These are phyloP conservation scores for Ceriops tagal DNA, from an alignment of 345 rosid genomes.

Conservation along the genomic window DNA sequence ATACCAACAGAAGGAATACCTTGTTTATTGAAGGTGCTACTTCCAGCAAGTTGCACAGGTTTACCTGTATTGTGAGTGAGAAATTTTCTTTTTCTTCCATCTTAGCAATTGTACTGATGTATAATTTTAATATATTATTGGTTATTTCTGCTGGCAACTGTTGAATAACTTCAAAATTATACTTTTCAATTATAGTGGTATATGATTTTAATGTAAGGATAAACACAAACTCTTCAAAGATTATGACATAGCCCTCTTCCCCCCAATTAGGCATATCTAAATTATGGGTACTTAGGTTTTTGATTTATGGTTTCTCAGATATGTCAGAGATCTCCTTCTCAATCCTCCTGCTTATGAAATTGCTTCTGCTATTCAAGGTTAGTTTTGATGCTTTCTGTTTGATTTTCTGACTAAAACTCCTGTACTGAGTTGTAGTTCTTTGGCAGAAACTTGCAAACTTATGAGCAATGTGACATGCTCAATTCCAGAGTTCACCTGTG, in stretches of 20 bases:
- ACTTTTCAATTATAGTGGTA: neutral
- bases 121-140: neutral
- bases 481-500: slow-evolving; percentile 86
- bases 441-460: slow-evolving; percentile 79
- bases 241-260: too few relatives aligned
- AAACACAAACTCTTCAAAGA: too few relatives aligned
- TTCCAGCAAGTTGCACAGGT: slow-evolving; percentile 81
- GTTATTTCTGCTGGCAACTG: neutral
- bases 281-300: neutral
- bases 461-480: slow-evolving; percentile 76
- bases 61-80: slow-evolving; percentile 67
- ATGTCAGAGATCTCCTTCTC: slow-evolving; percentile 84
- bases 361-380: slow-evolving; percentile 86
- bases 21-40: slow-evolving; percentile 83
- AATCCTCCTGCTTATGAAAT: slow-evolving; percentile 92
- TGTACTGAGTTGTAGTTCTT: neutral
- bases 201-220: neutral
- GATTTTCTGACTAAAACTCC: neutral
- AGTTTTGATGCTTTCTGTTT: slow-evolving; percentile 10
- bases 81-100: slow-evolving; percentile 1
- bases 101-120: neutral
- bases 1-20: slow-evolving; percentile 96
- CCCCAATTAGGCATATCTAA: neutral
- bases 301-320: slow-evolving; percentile 41
- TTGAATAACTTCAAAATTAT: too few relatives aligned